A percentile compares a stretch with the other conserved stretches of the same genome.
These are phyloP conservation scores for Entophlyctis helioformis DNA, from an alignment of 192 early-diverging fungal species.

Conservation along the genomic window DNA sequence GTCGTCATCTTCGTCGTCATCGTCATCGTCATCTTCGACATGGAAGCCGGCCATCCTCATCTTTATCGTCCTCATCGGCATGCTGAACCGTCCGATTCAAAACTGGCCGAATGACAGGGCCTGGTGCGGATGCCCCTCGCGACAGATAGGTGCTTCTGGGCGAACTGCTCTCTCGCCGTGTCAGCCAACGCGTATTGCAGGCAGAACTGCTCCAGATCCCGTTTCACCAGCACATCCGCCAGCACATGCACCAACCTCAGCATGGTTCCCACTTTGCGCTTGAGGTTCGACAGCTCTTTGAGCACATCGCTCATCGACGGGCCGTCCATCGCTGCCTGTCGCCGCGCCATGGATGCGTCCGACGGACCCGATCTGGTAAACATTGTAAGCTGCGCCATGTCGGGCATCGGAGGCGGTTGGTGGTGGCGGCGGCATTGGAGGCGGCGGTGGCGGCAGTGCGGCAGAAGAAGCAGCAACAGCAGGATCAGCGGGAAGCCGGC, in stretches of 20 bases:
- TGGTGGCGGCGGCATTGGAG: slow-evolving; percentile 1
- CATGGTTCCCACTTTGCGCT: slow-evolving; percentile 6
- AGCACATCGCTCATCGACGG: slow-evolving; percentile 8
- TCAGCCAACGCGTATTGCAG: not conserved
- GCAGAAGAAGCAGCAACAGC: too few relatives aligned
- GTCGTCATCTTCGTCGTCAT: not conserved
- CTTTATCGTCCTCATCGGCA: not conserved
- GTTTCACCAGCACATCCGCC: not conserved
- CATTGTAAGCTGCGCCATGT: not conserved
- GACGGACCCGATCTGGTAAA: not conserved
- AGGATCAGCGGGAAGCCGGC: too few relatives aligned
- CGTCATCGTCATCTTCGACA: not conserved
- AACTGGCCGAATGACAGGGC: not conserved
- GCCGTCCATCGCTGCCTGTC: not conserved
- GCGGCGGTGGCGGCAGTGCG: slow-evolving; percentile 5
- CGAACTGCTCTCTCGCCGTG: too few relatives aligned
- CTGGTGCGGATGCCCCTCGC: slow-evolving; percentile 5
- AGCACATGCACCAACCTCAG: slow-evolving; percentile 3
- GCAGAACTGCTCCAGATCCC: not conserved
- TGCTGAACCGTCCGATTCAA: not conserved
- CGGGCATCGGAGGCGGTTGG: not conserved
- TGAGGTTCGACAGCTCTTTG: slow-evolving; percentile 5
- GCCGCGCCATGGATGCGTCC: not conserved
- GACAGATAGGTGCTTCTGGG: too few relatives aligned
- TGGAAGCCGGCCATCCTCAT: not conserved